Conservation (phyloP, 176 grass and related monocot species). For the Chrysopogon serrulatus region DNA sequence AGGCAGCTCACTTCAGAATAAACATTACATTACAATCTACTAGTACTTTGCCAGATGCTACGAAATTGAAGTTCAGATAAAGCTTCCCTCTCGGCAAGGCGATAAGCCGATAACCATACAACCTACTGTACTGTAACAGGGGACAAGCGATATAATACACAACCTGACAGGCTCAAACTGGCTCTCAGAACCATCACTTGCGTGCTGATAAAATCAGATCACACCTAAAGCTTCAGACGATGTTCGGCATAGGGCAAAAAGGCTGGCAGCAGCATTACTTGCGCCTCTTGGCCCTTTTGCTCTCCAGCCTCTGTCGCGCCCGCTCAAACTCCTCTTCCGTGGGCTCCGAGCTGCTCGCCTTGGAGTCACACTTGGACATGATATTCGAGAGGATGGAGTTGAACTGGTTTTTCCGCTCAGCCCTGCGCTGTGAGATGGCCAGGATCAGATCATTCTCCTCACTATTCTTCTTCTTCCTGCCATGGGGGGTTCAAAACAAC, state of each 20-base stretch:
- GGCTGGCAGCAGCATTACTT: slow-evolving; percentile 16
- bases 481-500: not conserved
- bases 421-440: slow-evolving; percentile 59
- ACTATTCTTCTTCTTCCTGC: slow-evolving; percentile 61
- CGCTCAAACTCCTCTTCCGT: slow-evolving; percentile 83
- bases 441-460: slow-evolving; percentile 55
- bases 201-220: not conserved
- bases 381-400: slow-evolving; percentile 80
- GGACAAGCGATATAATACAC: not conserved
- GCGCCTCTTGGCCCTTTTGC: slow-evolving; percentile 24
- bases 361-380: slow-evolving; percentile 63
- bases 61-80: not conserved
- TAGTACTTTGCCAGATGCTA: not conserved
- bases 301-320: slow-evolving; percentile 65
- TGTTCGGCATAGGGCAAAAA: not conserved
- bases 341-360: slow-evolving; percentile 48
- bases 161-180: not conserved
- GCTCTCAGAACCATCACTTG: not conserved
- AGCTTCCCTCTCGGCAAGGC: not conserved
- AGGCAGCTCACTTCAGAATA: not conserved
- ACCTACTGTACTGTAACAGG: not conserved
- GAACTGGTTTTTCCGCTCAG: slow-evolving; percentile 60
- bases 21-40: not conserved
- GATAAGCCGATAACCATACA: not conserved
- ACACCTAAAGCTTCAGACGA: not conserved